Conservation (phyloP, 129 eudicot genomes). For the Saussurea involucrata region DNA sequence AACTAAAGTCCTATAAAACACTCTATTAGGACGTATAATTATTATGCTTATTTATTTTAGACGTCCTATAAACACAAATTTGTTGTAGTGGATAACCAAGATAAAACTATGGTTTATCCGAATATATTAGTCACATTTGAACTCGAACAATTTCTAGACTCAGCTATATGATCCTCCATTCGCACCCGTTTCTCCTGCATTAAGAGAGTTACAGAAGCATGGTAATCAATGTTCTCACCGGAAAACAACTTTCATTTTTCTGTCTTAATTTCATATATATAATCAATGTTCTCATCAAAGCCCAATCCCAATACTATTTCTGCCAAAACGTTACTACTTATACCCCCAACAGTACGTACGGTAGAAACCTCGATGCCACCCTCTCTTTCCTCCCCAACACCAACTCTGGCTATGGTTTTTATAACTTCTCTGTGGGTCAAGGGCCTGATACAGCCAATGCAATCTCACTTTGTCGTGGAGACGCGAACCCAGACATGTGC, state of each 20-base stretch:
- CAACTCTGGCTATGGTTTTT: constrained; percentile 1
- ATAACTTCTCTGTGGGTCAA: constrained; percentile 14
- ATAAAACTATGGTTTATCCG: too few species aligned
- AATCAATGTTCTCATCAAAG: not conserved
- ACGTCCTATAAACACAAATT: too few species aligned
- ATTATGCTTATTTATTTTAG: too few species aligned
- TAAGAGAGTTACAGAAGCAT: not conserved
- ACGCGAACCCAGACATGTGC: constrained; percentile 15
- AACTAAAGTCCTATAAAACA: too few species aligned
- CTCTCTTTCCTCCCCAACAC: constrained; percentile 22
- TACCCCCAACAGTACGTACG: constrained; percentile 22
- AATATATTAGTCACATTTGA: too few species aligned
- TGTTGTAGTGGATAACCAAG: too few species aligned
- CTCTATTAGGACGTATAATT: too few species aligned
- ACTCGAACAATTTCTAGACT: too few species aligned
- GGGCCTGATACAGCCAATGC: constrained; percentile 12
- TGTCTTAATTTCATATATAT: not conserved
- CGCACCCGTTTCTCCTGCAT: too few species aligned
- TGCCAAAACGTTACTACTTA: constrained; percentile 5
- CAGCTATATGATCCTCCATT: too few species aligned
- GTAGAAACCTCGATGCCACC: constrained; percentile 22
- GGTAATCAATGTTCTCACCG: not conserved
- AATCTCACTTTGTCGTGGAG: constrained; percentile 41
- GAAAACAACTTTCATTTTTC: not conserved
- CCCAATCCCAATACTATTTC: not conserved